phyloP scores from a whole-genome alignment of 148 eudicot genomes.

The Polygonum aviculare region DNA sequence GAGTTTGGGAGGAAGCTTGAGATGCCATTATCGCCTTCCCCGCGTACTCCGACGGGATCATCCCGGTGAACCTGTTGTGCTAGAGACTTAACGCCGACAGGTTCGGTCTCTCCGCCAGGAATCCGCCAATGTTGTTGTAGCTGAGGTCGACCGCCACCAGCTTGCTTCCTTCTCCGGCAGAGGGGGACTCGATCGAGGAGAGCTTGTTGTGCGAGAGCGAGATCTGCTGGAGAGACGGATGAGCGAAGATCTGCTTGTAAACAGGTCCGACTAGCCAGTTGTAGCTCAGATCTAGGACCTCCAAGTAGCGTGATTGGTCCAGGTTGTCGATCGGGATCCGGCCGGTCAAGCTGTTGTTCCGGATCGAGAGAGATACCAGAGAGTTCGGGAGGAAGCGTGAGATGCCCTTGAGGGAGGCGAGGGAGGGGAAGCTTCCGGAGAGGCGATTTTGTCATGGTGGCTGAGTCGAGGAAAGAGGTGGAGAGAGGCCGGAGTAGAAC shows the following conservation, averaged over 20 bases:
- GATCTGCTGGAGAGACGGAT: constrained; percentile 38
- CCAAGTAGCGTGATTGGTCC: constrained; percentile 12
- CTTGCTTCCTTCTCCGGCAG: background rate
- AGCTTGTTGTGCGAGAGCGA: constrained; percentile 27
- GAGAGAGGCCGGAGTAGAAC: too few species aligned
- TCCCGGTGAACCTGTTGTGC: constrained; percentile 35
- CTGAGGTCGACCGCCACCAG: constrained; percentile 39
- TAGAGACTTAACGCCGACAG: constrained; percentile 34
- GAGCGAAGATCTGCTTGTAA: constrained; percentile 19
- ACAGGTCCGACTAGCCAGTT: constrained; percentile 26
- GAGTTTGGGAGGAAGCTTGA: too few species aligned
- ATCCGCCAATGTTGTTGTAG: constrained; percentile 25
- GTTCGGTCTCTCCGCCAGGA: constrained; percentile 22
- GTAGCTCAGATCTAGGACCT: constrained; percentile 38
- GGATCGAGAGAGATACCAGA: constrained; percentile 26
- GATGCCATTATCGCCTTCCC: constrained; percentile 9
- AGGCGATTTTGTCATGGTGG: constrained; percentile 16
- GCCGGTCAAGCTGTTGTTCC: constrained; percentile 26
- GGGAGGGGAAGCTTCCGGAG: constrained; percentile 27
- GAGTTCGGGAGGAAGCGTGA: constrained; percentile 18
- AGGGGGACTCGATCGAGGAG: constrained; percentile 15
- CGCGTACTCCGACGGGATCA: constrained; percentile 33
- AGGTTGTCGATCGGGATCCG: constrained; percentile 13
- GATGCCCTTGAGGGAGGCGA: constrained; percentile 25
- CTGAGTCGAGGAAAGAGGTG: too few species aligned